These are phyloP conservation scores for Coelastrella sp. DNA, from an alignment of 139 green algal species.

Conservation along the genomic window DNA sequence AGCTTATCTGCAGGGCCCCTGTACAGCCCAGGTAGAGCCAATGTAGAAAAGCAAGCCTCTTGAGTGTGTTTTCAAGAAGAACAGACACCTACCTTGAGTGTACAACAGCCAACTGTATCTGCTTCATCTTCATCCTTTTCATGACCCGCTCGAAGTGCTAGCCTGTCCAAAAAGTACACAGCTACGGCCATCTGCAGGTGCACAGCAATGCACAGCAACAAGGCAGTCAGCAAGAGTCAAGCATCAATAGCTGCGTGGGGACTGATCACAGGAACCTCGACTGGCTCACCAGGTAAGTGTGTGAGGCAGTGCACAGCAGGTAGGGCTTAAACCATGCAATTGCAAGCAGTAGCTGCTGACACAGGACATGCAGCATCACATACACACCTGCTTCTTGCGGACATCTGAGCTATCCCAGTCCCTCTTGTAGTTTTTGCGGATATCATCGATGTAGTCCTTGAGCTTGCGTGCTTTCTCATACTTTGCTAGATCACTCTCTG, in stretches of 20 bases:
- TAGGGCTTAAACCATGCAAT: background rate
- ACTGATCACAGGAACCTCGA: too few species aligned
- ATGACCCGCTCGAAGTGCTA: slow-evolving; percentile 98
- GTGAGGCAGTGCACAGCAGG: too few species aligned
- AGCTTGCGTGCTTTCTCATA: slow-evolving; percentile 98
- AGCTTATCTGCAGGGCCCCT: too few species aligned
- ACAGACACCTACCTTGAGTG: slow-evolving; percentile 84
- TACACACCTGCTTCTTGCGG: slow-evolving; percentile 73
- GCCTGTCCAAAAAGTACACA: slow-evolving; percentile 98
- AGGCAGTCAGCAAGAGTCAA: background rate
- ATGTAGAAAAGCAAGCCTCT: background rate
- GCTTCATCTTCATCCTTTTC: slow-evolving; percentile 99
- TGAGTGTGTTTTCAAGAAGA: background rate
- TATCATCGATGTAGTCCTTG: slow-evolving; percentile 77
- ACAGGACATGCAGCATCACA: slow-evolving; percentile 11
- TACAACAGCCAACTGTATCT: slow-evolving; percentile 93
- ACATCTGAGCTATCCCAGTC: slow-evolving; percentile 74
- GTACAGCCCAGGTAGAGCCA: too few species aligned
- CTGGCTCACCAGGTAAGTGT: too few species aligned
- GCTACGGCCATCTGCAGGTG: slow-evolving; percentile 91
- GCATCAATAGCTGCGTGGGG: too few species aligned
- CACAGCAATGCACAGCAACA: too few species aligned
- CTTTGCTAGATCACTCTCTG: slow-evolving; percentile 93
- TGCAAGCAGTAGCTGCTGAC: background rate
- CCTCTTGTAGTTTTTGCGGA: slow-evolving; percentile 72